phyloP scores from a whole-genome alignment of 2,329 filamentous ascomycete genomes.

The Hansfordia pulvinata region DNA sequence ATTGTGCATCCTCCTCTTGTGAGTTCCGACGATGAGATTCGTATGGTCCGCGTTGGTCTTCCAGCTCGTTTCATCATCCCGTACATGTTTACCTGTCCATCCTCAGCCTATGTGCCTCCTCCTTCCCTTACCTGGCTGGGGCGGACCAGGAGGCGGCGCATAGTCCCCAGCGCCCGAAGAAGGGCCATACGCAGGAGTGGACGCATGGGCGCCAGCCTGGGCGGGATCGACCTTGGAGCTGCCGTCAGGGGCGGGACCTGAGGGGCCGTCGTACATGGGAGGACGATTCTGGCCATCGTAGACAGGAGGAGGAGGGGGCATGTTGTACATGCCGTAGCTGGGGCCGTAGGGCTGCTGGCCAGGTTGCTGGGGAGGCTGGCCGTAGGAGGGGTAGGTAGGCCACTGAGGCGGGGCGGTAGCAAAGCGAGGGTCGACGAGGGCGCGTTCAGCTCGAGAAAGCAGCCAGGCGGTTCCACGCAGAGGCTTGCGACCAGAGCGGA shows the following conservation, averaged over 20 bases:
- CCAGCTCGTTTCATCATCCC: background rate
- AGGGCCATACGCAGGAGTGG: too few relatives aligned
- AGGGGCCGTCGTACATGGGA: conserved; percentile 33
- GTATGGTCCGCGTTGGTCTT: conserved; percentile 2
- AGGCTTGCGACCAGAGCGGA: conserved; percentile 51
- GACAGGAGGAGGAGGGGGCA: conserved; percentile 42
- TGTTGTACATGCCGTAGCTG: conserved; percentile 9
- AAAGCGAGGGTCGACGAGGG: conserved; percentile 34
- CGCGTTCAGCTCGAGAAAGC: conserved; percentile 30
- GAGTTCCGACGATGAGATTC: too few relatives aligned
- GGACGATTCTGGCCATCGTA: conserved; percentile 46
- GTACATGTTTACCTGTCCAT: conserved; percentile 6
- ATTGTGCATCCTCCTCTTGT: conserved; percentile 6
- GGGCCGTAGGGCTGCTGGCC: conserved; percentile 21
- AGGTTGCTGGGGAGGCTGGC: conserved; percentile 21
- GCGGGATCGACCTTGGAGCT: conserved; percentile 38
- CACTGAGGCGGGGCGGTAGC: conserved; percentile 26
- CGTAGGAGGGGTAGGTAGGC: conserved; percentile 24
- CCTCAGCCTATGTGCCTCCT: conserved; percentile 5
- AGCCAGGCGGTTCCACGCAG: conserved; percentile 56
- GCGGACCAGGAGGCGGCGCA: conserved; percentile 34
- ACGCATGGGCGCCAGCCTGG: conserved; percentile 25
- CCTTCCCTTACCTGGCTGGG: conserved; percentile 20
- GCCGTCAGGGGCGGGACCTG: conserved; percentile 23
- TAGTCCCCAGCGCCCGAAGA: too few relatives aligned